phyloP scores from a whole-genome alignment of 2,329 filamentous ascomycete species.

The Penicillium sp. region DNA sequence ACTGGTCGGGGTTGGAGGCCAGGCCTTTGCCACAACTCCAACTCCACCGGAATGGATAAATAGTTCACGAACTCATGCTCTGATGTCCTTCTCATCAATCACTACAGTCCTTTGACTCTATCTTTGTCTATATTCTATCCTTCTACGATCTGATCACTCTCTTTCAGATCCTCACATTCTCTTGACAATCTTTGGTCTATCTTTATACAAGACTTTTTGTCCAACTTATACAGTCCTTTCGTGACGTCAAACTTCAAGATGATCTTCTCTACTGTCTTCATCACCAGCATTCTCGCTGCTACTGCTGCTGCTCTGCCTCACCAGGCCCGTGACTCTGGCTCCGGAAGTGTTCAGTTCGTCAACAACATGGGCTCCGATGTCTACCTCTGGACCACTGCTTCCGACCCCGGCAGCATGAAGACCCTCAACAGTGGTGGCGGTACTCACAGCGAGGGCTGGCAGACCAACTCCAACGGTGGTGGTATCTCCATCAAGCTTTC shows the following conservation, averaged over 20 bases:
- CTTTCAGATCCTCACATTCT: constrained; percentile 12
- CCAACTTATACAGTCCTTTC: constrained; percentile 1
- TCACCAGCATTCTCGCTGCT: constrained; percentile 20
- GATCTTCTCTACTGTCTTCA: constrained; percentile 19
- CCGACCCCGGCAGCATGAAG: constrained; percentile 22
- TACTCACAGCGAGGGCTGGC: constrained; percentile 28
- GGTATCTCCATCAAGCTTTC: constrained; percentile 37
- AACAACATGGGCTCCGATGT: constrained; percentile 30
- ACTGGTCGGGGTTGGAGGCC: background rate
- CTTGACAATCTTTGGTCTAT: constrained; percentile 6
- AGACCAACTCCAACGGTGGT: constrained; percentile 29
- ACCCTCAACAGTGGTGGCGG: constrained; percentile 24
- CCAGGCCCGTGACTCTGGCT: constrained; percentile 6
- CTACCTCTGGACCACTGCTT: constrained; percentile 33
- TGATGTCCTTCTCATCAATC: constrained; percentile 6
- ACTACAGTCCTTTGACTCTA: constrained; percentile 10
- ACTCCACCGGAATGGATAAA: constrained; percentile 7
- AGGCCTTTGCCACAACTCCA: constrained; percentile 7
- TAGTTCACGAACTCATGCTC: background rate
- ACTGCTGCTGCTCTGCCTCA: constrained; percentile 18
- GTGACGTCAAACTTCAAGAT: constrained; percentile 12
- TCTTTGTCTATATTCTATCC: constrained; percentile 3
- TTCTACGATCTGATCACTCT: constrained; percentile 11
- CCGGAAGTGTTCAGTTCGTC: constrained; percentile 27
- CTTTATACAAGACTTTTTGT: constrained; percentile 3